Evolutionary conservation across 2,329 filamentous ascomycete genomes (phyloP), one percentile per base, ranked within the genome.

Genomic region (Camillea tinctor): DNA sequence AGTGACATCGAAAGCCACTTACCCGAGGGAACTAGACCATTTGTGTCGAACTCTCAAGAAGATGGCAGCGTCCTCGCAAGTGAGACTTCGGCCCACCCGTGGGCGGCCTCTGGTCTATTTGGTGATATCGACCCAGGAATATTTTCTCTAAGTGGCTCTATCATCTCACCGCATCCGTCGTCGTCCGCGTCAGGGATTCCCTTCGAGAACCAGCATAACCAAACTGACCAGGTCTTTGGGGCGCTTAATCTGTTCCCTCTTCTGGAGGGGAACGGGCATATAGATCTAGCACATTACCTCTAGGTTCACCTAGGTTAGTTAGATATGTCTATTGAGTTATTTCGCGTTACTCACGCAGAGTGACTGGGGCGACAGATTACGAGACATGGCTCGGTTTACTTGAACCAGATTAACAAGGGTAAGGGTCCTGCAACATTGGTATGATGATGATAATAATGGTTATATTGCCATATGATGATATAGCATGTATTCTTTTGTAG

Each of bases 231-330:
- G 23, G 64, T 77, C 59, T 68, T 82, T 68, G 68, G 79, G 60
- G 63, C 76, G 1, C 57, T 84, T 21, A 84, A 84, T 56, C 57
- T 84, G 15, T 84, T 84, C 64, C 78, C 81, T 0, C 60, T 84
- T 52, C 68, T 84, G 40, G 81, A 84, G 44, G 77, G 77, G 0
- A 80, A 81, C 1, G 82, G 82, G 0, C 81, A 82, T 7, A 84
- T 84, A 57, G 81, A 84, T 66, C 70, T 84, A 49, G 80, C 74
- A 1, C 75, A 77, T 49, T 76, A 75, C 52, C 67, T 76, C 30
- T 75, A 62, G 26, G 7, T 30, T 30, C 2, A 30, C 7, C 13
- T 30, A 11, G 26, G 13, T 30, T 30, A 30, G 26, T 7, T 30
- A 30, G 26, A 11, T 30, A 30, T 30, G 26, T 11, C 8, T 30